Percentiles rank a stretch among this genome's conserved stretches.
Conservation (phyloP, 1,284 basidiomycete genomes). For the Malassezia equina region DNA sequence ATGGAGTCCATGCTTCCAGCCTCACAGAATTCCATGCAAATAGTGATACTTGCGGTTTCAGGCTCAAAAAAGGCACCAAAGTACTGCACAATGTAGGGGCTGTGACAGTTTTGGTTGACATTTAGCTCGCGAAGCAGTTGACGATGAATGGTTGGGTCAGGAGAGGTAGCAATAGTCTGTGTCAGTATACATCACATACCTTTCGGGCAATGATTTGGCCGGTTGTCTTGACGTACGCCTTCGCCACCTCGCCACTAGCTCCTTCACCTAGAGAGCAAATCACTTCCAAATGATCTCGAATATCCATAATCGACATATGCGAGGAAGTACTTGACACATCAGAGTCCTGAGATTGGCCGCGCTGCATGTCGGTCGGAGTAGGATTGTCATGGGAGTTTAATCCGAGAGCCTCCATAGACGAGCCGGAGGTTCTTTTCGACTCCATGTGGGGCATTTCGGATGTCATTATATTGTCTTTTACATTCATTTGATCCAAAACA, state of each 20-base stretch:
- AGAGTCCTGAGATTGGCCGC: neutral
- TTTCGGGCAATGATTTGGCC: constrained; percentile 81
- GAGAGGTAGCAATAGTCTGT: constrained; percentile 78
- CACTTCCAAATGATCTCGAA: constrained; percentile 58
- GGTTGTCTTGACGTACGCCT: constrained; percentile 69
- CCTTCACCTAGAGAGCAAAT: constrained; percentile 77
- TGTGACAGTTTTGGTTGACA: constrained; percentile 73
- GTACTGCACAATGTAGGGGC: constrained; percentile 81
- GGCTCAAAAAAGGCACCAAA: constrained; percentile 91
- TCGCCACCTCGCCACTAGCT: constrained; percentile 86
- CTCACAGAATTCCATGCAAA: constrained; percentile 89
- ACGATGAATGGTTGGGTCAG: constrained; percentile 71
- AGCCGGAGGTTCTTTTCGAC: neutral
- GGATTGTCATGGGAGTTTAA: neutral
- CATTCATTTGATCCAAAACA: neutral
- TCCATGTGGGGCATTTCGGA: neutral
- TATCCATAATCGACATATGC: neutral
- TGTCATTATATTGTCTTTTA: neutral
- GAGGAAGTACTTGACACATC: neutral
- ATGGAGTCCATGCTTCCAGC: constrained; percentile 73
- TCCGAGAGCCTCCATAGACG: neutral
- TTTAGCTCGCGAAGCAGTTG: constrained; percentile 86
- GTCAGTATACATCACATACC: constrained; percentile 46
- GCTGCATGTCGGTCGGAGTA: neutral
- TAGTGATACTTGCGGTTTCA: constrained; percentile 81